phyloP scores from a whole-genome alignment of 192 early-diverging fungal species.

The Phlyctochytrium bullatum region DNA sequence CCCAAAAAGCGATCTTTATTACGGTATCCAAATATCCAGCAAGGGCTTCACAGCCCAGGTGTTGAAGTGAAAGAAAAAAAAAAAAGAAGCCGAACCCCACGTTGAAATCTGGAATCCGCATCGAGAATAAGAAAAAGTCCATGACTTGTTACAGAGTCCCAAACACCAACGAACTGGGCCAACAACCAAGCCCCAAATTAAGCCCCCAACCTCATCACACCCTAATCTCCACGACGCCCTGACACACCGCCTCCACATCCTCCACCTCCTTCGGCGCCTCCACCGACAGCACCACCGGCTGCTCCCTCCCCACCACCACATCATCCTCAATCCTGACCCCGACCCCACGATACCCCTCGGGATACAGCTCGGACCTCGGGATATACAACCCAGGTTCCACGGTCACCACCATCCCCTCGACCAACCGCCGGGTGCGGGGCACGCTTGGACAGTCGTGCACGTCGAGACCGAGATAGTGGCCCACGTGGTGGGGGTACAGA shows the following conservation, averaged over 20 bases:
- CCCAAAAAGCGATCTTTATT: too few species aligned
- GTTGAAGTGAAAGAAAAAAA: too few species aligned
- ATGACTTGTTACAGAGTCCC: too few species aligned
- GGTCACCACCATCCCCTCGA: constrained; percentile 86
- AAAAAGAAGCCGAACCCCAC: too few species aligned
- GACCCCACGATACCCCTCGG: constrained; percentile 77
- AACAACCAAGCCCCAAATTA: too few species aligned
- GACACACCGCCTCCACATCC: constrained; percentile 55
- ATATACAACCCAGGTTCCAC: constrained; percentile 96
- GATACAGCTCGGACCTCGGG: constrained; percentile 71
- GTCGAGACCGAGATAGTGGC: constrained; percentile 93
- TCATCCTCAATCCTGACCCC: constrained; percentile 98
- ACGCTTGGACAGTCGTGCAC: constrained; percentile 87
- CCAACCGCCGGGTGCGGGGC: constrained; percentile 66
- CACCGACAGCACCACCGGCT: constrained; percentile 66
- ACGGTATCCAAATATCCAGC: too few species aligned
- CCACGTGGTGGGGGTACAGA: constrained; percentile 93
- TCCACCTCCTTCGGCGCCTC: constrained; percentile 81
- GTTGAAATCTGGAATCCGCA: too few species aligned
- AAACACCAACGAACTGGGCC: too few species aligned
- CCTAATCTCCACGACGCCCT: constrained; percentile 11
- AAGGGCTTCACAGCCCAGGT: too few species aligned
- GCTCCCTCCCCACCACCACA: constrained; percentile 70
- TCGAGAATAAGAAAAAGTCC: too few species aligned
- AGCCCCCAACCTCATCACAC: too few species aligned